phyloP scores from a whole-genome alignment of 352 stramenopile species.

The Phytophthora ohioensis region DNA sequence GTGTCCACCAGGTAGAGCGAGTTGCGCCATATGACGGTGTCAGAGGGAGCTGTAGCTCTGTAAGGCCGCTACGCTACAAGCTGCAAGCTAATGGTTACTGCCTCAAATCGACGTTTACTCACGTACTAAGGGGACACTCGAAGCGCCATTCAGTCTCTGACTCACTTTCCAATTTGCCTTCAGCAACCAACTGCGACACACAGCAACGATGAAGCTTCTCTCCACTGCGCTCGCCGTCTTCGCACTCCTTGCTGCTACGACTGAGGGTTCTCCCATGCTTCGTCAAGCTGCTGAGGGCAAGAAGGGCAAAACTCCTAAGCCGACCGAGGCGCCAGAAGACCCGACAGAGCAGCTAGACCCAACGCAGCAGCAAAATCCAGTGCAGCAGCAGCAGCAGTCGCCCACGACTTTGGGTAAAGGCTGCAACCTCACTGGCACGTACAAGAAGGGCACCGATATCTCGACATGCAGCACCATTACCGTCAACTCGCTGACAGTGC shows the following conservation, averaged over 20 bases:
- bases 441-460: conserved; percentile 40
- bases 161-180: conserved; percentile 32
- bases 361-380: background rate
- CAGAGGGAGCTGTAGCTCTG: too few species aligned
- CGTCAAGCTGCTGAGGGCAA: conserved; percentile 17
- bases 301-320: conserved; percentile 4
- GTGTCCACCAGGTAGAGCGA: background rate
- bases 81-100: background rate
- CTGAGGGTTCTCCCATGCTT: conserved; percentile 28
- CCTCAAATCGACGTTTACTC: background rate
- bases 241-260: conserved; percentile 7
- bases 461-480: conserved; percentile 36
- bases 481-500: conserved; percentile 25
- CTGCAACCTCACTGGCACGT: conserved; percentile 37
- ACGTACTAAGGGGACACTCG: background rate
- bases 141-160: background rate
- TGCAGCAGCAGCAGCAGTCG: conserved; percentile 6
- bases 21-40: background rate
- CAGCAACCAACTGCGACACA: background rate
- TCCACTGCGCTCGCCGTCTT: conserved; percentile 16
- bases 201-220: conserved; percentile 10
- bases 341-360: background rate
- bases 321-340: background rate
- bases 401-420: background rate
- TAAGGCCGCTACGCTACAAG: background rate